Conservation (phyloP, 2,329 filamentous ascomycete species). For the Aspergillus calidoustus region DNA sequence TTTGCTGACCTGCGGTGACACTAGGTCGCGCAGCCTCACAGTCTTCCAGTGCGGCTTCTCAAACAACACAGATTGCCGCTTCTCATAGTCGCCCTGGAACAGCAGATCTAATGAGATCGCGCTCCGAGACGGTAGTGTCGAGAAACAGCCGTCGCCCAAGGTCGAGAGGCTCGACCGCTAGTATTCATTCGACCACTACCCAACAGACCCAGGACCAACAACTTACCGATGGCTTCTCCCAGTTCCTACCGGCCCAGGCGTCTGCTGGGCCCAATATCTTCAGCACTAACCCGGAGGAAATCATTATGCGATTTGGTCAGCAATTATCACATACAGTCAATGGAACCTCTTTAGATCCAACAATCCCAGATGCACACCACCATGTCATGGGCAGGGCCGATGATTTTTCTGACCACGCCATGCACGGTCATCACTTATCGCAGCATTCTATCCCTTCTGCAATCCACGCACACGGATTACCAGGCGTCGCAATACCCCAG, state of each 20-base stretch:
- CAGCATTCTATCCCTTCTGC: constrained; percentile 43
- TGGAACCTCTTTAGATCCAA: constrained; percentile 41
- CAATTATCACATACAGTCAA: constrained; percentile 46
- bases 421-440: constrained; percentile 40
- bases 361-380: constrained; percentile 44
- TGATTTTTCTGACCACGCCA: constrained; percentile 42
- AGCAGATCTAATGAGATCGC: constrained; percentile 45
- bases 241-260: constrained; percentile 44
- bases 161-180: constrained; percentile 53
- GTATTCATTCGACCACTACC: constrained; percentile 53
- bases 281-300: constrained; percentile 48
- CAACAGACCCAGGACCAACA: constrained; percentile 50
- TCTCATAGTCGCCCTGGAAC: constrained; percentile 47
- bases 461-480: constrained; percentile 38
- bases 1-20: constrained; percentile 23
- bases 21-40: constrained; percentile 44
- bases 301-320: constrained; percentile 51
- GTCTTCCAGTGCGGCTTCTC: constrained; percentile 42
- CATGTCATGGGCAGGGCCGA: constrained; percentile 41
- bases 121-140: constrained; percentile 47
- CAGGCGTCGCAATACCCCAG: constrained; percentile 39
- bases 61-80: constrained; percentile 42
- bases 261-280: constrained; percentile 42
- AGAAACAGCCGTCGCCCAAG: constrained; percentile 47
- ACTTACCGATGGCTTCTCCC: constrained; percentile 42